phyloP scores from a whole-genome alignment of 768 basidiomycete genomes.

The Phaffia australis region DNA sequence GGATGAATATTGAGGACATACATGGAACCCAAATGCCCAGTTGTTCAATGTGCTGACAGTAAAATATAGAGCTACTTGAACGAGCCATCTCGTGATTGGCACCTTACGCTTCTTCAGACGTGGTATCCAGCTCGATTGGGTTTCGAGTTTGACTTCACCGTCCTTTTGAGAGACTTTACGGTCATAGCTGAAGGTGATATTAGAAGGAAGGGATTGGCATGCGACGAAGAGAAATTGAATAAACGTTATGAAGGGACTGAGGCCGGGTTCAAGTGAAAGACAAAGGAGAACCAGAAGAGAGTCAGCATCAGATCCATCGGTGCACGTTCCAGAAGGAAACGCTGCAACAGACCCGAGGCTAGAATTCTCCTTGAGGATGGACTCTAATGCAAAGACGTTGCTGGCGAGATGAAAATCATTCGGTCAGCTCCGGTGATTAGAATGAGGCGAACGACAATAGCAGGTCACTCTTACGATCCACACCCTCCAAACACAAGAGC shows the following conservation, averaged over 20 bases:
- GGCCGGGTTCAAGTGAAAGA: slow-evolving; percentile 30
- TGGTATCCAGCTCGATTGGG: slow-evolving; percentile 34
- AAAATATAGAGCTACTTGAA: slow-evolving; percentile 60
- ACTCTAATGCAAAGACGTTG: slow-evolving; percentile 69
- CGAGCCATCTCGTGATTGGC: slow-evolving; percentile 55
- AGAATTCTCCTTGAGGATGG: slow-evolving; percentile 58
- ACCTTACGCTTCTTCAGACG: slow-evolving; percentile 55
- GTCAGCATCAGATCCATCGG: not conserved
- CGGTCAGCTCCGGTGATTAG: too few species aligned
- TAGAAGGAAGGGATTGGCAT: slow-evolving; percentile 53
- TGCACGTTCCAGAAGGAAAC: slow-evolving; percentile 15
- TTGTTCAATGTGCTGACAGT: slow-evolving; percentile 49
- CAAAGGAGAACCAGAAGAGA: slow-evolving; percentile 30
- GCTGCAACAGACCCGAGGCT: slow-evolving; percentile 47
- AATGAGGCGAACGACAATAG: too few species aligned
- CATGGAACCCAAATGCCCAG: slow-evolving; percentile 53
- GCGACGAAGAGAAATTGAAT: slow-evolving; percentile 73
- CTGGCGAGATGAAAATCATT: slow-evolving; percentile 16
- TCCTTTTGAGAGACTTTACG: not conserved
- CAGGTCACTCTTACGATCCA: too few species aligned
- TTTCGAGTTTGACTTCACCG: slow-evolving; percentile 5
- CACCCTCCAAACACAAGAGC: too few species aligned
- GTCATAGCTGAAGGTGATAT: slow-evolving; percentile 42
- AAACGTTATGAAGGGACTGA: slow-evolving; percentile 65
- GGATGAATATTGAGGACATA: slow-evolving; percentile 12